phyloP scores from a whole-genome alignment of 1,284 basidiomycete genomes.

The Microbotryum violaceum region DNA sequence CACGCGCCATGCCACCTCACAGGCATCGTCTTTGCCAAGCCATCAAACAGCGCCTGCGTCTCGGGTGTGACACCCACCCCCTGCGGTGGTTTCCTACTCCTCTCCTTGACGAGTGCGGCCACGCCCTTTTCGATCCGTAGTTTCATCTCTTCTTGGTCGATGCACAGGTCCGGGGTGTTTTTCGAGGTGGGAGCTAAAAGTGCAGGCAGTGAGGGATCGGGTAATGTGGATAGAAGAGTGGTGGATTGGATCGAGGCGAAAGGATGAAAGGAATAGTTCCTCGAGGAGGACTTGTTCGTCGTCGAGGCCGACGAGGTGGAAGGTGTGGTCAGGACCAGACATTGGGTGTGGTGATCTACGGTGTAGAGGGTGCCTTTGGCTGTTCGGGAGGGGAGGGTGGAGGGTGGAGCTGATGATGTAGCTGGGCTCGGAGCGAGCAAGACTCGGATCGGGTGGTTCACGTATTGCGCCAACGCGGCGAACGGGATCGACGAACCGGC shows the following conservation, averaged over 20 bases:
- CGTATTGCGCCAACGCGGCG: no score
- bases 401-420: no score
- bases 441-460: no score
- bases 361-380: constrained; percentile 20
- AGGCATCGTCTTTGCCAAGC: constrained; percentile 22
- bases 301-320: neutral
- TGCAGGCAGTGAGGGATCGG: constrained; percentile 4
- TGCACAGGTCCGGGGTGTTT: neutral
- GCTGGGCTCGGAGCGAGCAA: no score
- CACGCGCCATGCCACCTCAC: constrained; percentile 15
- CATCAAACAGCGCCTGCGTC: constrained; percentile 25
- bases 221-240: constrained; percentile 8
- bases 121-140: constrained; percentile 11
- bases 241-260: constrained; percentile 22
- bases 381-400: neutral
- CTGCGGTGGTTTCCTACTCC: constrained; percentile 1
- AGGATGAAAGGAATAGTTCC: constrained; percentile 9
- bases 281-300: neutral
- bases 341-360: constrained; percentile 10
- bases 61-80: constrained; percentile 9
- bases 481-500: no score
- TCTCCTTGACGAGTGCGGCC: neutral
- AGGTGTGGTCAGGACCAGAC: constrained; percentile 15
- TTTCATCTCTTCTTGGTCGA: constrained; percentile 3
- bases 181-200: neutral